Evolutionary conservation across 768 basidiomycete genomes (phyloP), one percentile per base, ranked within the genome.

Genomic region (Gyrodon lividus): DNA sequence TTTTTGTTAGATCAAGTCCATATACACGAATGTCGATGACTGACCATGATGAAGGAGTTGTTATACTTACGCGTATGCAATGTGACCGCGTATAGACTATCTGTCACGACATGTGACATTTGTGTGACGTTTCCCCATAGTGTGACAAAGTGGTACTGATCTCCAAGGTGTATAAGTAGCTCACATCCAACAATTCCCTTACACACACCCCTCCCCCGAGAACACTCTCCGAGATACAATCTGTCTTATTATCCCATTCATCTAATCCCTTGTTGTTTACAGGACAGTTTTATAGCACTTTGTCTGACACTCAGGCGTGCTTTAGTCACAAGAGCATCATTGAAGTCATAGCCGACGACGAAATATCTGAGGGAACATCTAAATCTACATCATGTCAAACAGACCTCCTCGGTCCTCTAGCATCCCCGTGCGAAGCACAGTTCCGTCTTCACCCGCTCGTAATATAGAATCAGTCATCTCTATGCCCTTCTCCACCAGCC

Each of bases 381-480:
- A 30, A 53, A 31, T 26, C 17, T 23, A 12, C 34, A 14, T 48
- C 55, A 83, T 81, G 77, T 72, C 76, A 28, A 66, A 69, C 13
- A 72, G 85, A 51, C 78, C 80, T 38, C 72, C 80, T 12, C 79
- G 86, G 63, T 82, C 85, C 0, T 74, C 84, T 20, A 87, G 79
- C 62, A 85, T 88, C 62, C 83, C 86, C 35, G 81, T 86, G 51
- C 74, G 78, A 47, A 75, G 67, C 53, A 63, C 74, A 20, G 67
- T 73, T 28, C 70, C 77, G 19, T 70, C 72, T 6, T 73, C 78
- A 5, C 74, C 81, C 34, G 67, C 76, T 58, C 76, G 83, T 52
- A 81, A 81, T 54, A 80, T 89, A 49, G 87, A 87, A 63, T 77
- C 77, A 43, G 75, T 81, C 41, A 81, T 88, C 26, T 74, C 82